Evolutionary conservation across 768 basidiomycete species (phyloP).

Genomic region (Agaricus subrufescens): DNA sequence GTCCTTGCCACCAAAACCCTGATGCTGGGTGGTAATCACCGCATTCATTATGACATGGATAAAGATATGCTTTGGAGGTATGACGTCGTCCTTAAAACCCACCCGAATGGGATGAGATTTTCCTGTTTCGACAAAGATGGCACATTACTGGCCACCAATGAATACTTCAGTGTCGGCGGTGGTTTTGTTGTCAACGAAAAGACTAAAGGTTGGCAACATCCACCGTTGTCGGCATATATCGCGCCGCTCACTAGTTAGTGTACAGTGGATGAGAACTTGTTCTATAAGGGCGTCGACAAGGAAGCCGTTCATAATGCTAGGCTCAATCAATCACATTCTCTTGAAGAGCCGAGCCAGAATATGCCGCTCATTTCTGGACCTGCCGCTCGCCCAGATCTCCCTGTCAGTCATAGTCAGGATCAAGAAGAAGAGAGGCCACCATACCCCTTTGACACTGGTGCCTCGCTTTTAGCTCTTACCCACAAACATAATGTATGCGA

Average conservation of each 20-base stretch:
- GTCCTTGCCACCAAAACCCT: constrained; percentile 66
- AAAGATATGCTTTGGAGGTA: constrained; percentile 91
- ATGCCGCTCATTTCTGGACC: constrained; percentile 8
- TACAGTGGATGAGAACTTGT: constrained; percentile 86
- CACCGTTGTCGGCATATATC: background rate
- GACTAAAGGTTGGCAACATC: constrained; percentile 60
- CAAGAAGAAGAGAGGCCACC: constrained; percentile 42
- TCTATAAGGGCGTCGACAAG: constrained; percentile 91
- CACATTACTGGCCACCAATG: constrained; percentile 86
- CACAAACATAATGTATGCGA: constrained; percentile 68
- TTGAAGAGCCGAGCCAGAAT: constrained; percentile 28
- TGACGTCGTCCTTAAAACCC: constrained; percentile 84
- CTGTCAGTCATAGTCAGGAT: background rate
- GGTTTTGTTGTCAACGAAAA: constrained; percentile 95
- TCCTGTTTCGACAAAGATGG: constrained; percentile 79
- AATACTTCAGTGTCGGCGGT: constrained; percentile 92
- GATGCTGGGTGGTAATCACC: constrained; percentile 65
- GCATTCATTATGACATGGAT: constrained; percentile 84
- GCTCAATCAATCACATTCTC: constrained; percentile 56
- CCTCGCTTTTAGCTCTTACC: constrained; percentile 69
- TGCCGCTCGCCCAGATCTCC: background rate
- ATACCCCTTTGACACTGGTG: constrained; percentile 78
- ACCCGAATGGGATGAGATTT: constrained; percentile 93
- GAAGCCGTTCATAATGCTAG: constrained; percentile 74
- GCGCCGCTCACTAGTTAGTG: background rate